phyloP scores from a whole-genome alignment of 305 asterid species.

The Fraxinus dipetala region DNA sequence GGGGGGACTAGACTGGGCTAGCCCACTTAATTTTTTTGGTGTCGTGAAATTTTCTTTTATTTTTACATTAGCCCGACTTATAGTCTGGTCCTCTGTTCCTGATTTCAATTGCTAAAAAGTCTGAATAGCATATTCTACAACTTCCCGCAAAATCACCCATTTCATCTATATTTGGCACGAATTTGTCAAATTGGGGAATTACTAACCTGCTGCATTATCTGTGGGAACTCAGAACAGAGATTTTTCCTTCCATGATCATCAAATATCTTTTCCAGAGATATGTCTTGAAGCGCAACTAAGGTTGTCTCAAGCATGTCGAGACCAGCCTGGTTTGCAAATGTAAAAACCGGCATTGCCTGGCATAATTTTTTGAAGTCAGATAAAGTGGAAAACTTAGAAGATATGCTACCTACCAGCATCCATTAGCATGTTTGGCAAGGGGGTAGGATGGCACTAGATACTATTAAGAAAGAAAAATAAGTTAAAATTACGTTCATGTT shows the following conservation, averaged over 20 bases:
- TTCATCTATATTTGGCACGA: not conserved
- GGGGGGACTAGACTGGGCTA: not conserved
- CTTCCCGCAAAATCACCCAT: not conserved
- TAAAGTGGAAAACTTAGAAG: not conserved
- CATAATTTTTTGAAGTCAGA: slow-evolving; percentile 5
- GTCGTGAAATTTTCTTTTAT: not conserved
- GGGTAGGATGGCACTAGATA: not conserved
- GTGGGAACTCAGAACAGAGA: slow-evolving; percentile 78
- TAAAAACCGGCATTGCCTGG: slow-evolving; percentile 93
- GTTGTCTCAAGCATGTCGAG: slow-evolving; percentile 98
- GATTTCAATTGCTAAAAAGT: not conserved
- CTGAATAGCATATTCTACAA: not conserved
- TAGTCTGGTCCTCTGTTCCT: not conserved
- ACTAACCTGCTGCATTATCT: slow-evolving; percentile 90
- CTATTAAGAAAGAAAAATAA: not conserved
- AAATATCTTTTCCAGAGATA: slow-evolving; percentile 81
- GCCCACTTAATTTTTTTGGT: not conserved
- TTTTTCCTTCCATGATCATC: slow-evolving; percentile 88
- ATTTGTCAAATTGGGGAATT: not conserved
- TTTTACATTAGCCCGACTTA: not conserved
- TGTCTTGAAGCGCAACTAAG: slow-evolving; percentile 88
- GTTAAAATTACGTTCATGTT: not conserved
- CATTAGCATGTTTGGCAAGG: not conserved
- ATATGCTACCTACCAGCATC: not conserved
- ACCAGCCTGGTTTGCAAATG: slow-evolving; percentile 95